Conservation (phyloP, 495 filamentous ascomycete species). For the Hypoxylon perforatum region DNA sequence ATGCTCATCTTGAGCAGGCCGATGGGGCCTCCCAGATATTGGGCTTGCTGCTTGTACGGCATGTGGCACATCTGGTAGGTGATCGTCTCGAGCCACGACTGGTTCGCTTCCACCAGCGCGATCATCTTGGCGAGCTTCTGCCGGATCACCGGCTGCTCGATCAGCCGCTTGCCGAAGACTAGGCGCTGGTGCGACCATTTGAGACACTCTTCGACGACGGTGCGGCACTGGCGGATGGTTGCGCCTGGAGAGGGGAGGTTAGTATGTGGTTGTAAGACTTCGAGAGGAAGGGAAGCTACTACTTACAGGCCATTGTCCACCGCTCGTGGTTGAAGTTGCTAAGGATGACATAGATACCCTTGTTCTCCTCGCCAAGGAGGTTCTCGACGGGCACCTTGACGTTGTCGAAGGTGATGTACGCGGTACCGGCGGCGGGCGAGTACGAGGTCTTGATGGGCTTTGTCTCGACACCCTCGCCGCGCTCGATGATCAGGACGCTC, state of each 20-base stretch:
- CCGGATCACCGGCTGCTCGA: constrained; percentile 87
- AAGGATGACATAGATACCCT: constrained; percentile 90
- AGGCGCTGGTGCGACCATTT: constrained; percentile 91
- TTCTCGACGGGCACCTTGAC: constrained; percentile 85
- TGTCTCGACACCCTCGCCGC: constrained; percentile 76
- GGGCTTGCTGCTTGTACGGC: constrained; percentile 81
- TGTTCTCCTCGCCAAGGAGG: constrained; percentile 84
- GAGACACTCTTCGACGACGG: constrained; percentile 83
- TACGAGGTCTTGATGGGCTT: constrained; percentile 88
- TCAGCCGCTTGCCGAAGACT: constrained; percentile 84
- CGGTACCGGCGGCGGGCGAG: constrained; percentile 80
- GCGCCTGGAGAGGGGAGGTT: constrained; percentile 54
- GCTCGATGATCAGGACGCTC: constrained; percentile 78
- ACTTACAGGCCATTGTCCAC: constrained; percentile 70
- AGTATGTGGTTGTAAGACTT: constrained; percentile 28
- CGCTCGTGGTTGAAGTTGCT: constrained; percentile 88
- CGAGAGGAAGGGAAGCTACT: neutral
- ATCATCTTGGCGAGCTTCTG: constrained; percentile 94
- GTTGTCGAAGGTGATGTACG: constrained; percentile 86
- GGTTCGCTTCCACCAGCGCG: constrained; percentile 79
- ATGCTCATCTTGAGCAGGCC: constrained; percentile 83
- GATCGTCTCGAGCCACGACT: constrained; percentile 86
- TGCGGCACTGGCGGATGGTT: constrained; percentile 71
- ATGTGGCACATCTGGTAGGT: constrained; percentile 89
- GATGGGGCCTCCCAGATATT: constrained; percentile 81